Conservation (phyloP, 208 protist species). For the Leishmania arabica region DNA sequence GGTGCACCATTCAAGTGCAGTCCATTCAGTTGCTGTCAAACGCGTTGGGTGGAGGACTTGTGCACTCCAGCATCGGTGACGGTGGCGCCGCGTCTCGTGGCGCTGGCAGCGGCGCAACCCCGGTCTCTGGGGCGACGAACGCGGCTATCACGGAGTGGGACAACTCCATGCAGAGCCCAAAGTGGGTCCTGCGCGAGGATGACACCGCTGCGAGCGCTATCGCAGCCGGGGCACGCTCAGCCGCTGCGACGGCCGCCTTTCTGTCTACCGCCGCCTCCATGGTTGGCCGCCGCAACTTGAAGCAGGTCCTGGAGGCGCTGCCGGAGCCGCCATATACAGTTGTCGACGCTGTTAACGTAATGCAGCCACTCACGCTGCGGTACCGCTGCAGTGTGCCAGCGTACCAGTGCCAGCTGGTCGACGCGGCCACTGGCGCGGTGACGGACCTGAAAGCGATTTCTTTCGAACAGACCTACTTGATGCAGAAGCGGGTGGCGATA, state of each 20-base stretch:
- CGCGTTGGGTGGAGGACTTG: neutral
- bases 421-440: neutral
- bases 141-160: constrained; percentile 61
- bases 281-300: constrained; percentile 59
- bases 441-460: constrained; percentile 39
- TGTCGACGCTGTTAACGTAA: constrained; percentile 34
- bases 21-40: constrained; percentile 24
- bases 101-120: neutral
- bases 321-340: constrained; percentile 67
- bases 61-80: constrained; percentile 5
- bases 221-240: constrained; percentile 10
- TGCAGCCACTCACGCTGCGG: constrained; percentile 63
- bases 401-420: constrained; percentile 43
- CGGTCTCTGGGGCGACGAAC: constrained; percentile 4
- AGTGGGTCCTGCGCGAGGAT: constrained; percentile 63
- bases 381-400: constrained; percentile 72
- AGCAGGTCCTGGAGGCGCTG: constrained; percentile 75
- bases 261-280: constrained; percentile 23
- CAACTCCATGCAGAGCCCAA: constrained; percentile 56
- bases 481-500: constrained; percentile 80
- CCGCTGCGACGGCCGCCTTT: constrained; percentile 19
- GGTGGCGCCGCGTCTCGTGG: neutral
- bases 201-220: constrained; percentile 13
- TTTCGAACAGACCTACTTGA: constrained; percentile 95
- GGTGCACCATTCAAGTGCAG: constrained; percentile 27